A percentile compares a stretch with the other conserved stretches of the same genome.
Evolutionary conservation across 2,329 filamentous ascomycete genomes (phyloP).

Genomic region (Colletotrichum costaricense): DNA sequence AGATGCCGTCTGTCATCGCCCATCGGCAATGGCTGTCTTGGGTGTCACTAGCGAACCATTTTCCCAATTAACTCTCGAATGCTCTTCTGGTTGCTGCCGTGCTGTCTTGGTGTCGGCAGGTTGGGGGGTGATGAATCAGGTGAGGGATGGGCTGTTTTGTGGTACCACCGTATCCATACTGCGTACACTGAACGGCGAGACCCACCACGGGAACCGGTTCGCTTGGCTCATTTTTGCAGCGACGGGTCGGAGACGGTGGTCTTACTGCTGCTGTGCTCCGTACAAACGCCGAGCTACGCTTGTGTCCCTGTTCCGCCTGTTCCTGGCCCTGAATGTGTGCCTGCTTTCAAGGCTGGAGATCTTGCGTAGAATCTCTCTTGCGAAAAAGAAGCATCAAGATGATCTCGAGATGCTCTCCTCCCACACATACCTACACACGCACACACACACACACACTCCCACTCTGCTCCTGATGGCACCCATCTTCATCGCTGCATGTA

Average conservation of each 20-base stretch:
- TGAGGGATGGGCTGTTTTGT: conserved; percentile 33
- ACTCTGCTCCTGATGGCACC: background rate
- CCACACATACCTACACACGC: background rate
- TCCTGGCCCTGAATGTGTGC: background rate
- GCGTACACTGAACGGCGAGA: background rate
- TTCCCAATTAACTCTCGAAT: background rate
- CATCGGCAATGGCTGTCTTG: background rate
- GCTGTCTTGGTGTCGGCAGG: conserved; percentile 11
- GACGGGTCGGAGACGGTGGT: background rate
- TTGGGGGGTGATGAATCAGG: conserved; percentile 15
- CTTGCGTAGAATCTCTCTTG: conserved; percentile 3
- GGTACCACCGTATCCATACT: conserved; percentile 12
- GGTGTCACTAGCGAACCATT: background rate
- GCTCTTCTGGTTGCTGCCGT: background rate
- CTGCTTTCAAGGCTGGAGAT: background rate
- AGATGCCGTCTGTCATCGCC: background rate
- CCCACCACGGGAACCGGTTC: conserved; percentile 15
- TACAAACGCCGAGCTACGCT: background rate
- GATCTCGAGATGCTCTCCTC: background rate
- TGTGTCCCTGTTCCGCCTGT: background rate
- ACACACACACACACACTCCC: background rate
- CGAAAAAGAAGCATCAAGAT: background rate
- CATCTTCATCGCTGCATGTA: background rate
- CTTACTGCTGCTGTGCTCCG: background rate
- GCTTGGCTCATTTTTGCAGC: background rate